Percentiles rank a stretch among this genome's conserved stretches.
phyloP scores from a whole-genome alignment of 2,329 filamentous ascomycete genomes.

The Cladosporium sp. region DNA sequence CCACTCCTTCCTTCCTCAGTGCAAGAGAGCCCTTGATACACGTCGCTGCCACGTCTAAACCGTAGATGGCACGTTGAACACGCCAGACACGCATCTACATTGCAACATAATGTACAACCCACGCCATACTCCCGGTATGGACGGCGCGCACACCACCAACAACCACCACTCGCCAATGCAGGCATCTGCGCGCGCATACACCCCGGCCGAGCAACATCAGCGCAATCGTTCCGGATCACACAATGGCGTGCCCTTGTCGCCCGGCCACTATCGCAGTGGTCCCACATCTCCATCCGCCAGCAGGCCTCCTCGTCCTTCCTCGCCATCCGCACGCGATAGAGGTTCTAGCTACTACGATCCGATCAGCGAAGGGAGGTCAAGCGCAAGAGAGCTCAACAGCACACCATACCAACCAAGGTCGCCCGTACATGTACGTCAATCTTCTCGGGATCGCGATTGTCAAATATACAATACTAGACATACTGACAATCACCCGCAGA shows the following conservation, averaged over 20 bases:
- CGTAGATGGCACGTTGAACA: constrained; percentile 6
- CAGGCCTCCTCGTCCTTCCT: constrained; percentile 26
- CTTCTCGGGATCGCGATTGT: neutral
- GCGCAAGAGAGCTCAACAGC: constrained; percentile 31
- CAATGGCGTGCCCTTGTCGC: constrained; percentile 24
- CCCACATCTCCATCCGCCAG: constrained; percentile 34
- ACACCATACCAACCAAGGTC: constrained; percentile 34
- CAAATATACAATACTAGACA: neutral
- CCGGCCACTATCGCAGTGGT: constrained; percentile 20
- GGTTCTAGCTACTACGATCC: constrained; percentile 47
- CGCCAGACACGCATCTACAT: neutral
- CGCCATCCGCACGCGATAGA: constrained; percentile 34
- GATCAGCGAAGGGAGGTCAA: constrained; percentile 41
- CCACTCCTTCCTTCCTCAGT: neutral
- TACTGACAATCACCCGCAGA: constrained; percentile 16
- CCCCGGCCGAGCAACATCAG: constrained; percentile 25
- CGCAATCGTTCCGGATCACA: constrained; percentile 27
- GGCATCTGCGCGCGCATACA: constrained; percentile 28
- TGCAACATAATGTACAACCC: constrained; percentile 1
- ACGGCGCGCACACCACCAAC: constrained; percentile 19
- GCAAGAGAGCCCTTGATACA: constrained; percentile 3
- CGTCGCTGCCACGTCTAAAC: neutral
- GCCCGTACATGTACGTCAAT: constrained; percentile 24
- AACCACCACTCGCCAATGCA: constrained; percentile 33
- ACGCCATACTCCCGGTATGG: constrained; percentile 15